Evolutionary conservation across 73 alveolate genomes (phyloP).

Genomic region (Effrenium voratum): DNA sequence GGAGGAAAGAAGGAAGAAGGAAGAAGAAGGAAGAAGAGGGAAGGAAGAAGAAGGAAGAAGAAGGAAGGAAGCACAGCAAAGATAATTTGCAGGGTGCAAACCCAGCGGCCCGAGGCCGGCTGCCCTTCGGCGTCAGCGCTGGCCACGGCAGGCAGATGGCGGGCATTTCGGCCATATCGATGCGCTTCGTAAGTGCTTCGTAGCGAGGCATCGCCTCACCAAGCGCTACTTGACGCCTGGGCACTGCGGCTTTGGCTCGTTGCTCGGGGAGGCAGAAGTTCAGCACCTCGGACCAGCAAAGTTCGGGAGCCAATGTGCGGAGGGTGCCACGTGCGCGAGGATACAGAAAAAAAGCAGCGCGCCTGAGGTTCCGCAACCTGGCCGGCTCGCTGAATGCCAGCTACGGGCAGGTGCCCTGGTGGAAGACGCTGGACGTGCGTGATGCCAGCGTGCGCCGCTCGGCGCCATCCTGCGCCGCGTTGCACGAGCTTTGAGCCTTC

Average conservation of each 20-base stretch:
- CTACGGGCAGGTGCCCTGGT: conserved; percentile 50
- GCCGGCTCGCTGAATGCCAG: conserved; percentile 53
- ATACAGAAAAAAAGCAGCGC: not conserved
- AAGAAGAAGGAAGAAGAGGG: not conserved
- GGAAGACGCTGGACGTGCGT: not conserved
- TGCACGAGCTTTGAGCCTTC: not conserved
- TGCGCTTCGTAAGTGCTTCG: not conserved
- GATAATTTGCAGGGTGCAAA: not conserved
- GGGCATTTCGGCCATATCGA: not conserved
- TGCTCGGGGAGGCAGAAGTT: conserved; percentile 51
- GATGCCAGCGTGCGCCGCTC: not conserved
- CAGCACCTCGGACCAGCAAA: conserved; percentile 11
- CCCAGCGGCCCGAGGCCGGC: not conserved
- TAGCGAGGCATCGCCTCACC: conserved; percentile 30
- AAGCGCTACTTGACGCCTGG: conserved; percentile 56
- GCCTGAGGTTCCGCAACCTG: conserved; percentile 31
- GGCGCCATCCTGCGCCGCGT: not conserved
- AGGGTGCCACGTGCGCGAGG: not conserved
- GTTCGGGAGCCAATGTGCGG: not conserved
- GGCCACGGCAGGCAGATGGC: conserved; percentile 24
- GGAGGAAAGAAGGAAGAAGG: not conserved
- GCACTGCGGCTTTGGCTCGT: conserved; percentile 63
- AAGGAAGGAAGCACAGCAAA: not conserved
- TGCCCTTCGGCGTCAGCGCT: conserved; percentile 50
- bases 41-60: not conserved